Conservation (phyloP, 441 rosid species). For the Manihot esculenta region DNA sequence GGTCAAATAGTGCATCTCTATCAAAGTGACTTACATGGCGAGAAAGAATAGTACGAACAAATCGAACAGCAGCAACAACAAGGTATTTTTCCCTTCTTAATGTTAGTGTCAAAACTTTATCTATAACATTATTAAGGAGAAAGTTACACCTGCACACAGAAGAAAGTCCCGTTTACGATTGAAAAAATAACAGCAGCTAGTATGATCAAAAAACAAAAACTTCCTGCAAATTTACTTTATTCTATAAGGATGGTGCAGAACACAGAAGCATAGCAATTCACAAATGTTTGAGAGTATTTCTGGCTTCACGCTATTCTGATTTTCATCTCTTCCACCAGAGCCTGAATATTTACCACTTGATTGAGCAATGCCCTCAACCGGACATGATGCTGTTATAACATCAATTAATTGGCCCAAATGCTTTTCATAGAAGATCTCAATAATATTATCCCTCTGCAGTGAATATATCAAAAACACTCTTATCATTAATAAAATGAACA, state of each 20-base stretch:
- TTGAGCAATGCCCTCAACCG: constrained; percentile 36
- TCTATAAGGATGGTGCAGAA: constrained; percentile 90
- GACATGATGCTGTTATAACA: constrained; percentile 79
- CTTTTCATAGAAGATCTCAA: constrained; percentile 96
- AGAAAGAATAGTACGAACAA: constrained; percentile 89
- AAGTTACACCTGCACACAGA: constrained; percentile 79
- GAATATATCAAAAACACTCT: constrained; percentile 7
- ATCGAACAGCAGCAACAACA: constrained; percentile 96
- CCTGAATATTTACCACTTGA: constrained; percentile 46
- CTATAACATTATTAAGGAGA: constrained; percentile 79
- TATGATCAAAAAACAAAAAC: constrained; percentile 21
- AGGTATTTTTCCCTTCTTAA: constrained; percentile 91
- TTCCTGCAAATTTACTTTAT: constrained; percentile 71
- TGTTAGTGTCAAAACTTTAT: constrained; percentile 84
- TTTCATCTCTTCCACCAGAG: constrained; percentile 45
- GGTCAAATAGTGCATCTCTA: too few species aligned
- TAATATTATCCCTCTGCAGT: constrained; percentile 80
- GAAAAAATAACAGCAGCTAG: constrained; percentile 1
- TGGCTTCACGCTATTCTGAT: constrained; percentile 58
- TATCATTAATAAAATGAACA: constrained; percentile 7
- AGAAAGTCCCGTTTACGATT: constrained; percentile 20
- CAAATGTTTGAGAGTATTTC: constrained; percentile 91
- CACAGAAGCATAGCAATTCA: constrained; percentile 95
- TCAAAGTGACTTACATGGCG: constrained; percentile 66
- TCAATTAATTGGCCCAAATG: constrained; percentile 90